Evolutionary conservation across 805 yeast species (phyloP).

Genomic region (Metschnikowia matae): DNA sequence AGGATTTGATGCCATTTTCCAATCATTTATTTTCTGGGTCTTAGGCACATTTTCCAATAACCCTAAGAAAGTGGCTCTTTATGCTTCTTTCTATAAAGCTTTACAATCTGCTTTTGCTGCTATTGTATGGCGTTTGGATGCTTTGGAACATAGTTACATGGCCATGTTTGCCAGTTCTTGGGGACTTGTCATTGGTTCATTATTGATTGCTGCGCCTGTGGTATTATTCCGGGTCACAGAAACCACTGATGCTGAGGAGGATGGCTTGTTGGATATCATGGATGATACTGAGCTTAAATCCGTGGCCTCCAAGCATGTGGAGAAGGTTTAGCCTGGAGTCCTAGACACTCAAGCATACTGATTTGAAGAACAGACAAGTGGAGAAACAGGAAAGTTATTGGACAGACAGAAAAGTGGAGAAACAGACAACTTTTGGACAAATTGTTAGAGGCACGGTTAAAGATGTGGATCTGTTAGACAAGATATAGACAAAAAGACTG

Average conservation of each 20-base stretch:
- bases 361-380: too few species aligned
- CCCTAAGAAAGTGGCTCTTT: conserved; percentile 50
- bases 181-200: conserved; percentile 47
- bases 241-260: conserved; percentile 35
- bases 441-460: too few species aligned
- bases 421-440: too few species aligned
- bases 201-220: conserved; percentile 47
- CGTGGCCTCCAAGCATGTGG: conserved; percentile 17
- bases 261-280: conserved; percentile 24
- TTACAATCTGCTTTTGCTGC: conserved; percentile 64
- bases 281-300: conserved; percentile 24
- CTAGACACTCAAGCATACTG: too few species aligned
- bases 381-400: too few species aligned
- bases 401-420: too few species aligned
- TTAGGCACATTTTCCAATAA: conserved; percentile 58
- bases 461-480: too few species aligned
- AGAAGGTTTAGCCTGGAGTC: conserved; percentile 1
- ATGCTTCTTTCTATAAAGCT: conserved; percentile 62
- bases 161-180: conserved; percentile 47
- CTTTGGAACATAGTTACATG: conserved; percentile 34
- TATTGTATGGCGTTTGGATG: conserved; percentile 55
- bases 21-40: conserved; percentile 53
- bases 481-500: too few species aligned
- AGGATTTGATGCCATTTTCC: conserved; percentile 55
- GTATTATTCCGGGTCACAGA: conserved; percentile 42